These are phyloP conservation scores for Penicillium subrubescens DNA, from an alignment of 495 filamentous ascomycete genomes.

Conservation along the genomic window DNA sequence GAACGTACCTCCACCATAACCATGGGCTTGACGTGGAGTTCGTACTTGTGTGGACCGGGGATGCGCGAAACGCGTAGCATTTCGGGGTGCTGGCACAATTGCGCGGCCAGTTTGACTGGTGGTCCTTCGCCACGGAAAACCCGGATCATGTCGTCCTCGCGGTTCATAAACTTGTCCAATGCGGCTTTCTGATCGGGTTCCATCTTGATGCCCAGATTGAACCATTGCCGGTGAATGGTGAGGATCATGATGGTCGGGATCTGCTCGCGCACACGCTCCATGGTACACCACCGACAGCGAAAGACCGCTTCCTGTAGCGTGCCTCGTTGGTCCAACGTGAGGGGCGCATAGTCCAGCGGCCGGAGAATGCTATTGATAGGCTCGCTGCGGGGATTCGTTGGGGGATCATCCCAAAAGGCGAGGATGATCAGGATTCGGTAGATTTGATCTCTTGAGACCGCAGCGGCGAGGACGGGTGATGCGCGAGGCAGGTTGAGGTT, in stretches of 20 bases:
- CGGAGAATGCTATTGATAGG: conserved; percentile 31
- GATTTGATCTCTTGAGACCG: conserved; percentile 45
- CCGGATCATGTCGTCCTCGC: conserved; percentile 14
- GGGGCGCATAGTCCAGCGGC: conserved; percentile 36
- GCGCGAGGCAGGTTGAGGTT: conserved; percentile 51
- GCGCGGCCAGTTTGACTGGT: background rate
- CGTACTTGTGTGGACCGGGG: conserved; percentile 18
- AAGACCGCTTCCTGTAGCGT: conserved; percentile 37
- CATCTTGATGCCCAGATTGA: conserved; percentile 32
- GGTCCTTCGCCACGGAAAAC: conserved; percentile 24
- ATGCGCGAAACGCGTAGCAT: background rate
- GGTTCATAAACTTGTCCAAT: conserved; percentile 28
- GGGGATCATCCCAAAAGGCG: conserved; percentile 42
- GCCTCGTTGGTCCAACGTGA: conserved; percentile 24
- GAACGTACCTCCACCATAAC: conserved; percentile 21
- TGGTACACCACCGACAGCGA: conserved; percentile 43
- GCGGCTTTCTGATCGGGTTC: conserved; percentile 17
- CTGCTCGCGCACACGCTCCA: conserved; percentile 30
- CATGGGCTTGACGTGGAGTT: conserved; percentile 28
- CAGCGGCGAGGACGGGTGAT: conserved; percentile 39
- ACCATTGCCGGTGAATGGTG: conserved; percentile 37
- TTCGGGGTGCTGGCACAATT: background rate
- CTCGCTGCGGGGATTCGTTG: background rate
- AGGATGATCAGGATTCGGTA: conserved; percentile 43
- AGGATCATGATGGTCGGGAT: conserved; percentile 40